These are phyloP conservation scores for Barnettozyma sucrosica DNA, from an alignment of 805 yeast genomes.

Conservation along the genomic window DNA sequence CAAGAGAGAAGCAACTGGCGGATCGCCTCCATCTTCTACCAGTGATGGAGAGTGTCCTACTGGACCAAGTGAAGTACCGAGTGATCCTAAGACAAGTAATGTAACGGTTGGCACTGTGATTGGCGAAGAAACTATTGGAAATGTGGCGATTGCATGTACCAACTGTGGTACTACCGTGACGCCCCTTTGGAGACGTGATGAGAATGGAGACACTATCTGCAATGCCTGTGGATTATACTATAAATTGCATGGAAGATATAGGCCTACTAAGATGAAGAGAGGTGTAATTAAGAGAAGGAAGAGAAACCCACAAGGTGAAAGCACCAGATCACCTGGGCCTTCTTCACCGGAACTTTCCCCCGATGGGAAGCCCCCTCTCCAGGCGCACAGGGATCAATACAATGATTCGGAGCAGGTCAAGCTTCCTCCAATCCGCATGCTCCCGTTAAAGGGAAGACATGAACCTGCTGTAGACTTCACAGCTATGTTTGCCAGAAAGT, in stretches of 20 bases:
- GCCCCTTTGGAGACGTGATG: slow-evolving; percentile 84
- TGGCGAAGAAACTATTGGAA: slow-evolving; percentile 29
- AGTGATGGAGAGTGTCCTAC: not conserved
- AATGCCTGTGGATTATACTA: slow-evolving; percentile 84
- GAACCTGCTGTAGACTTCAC: slow-evolving; percentile 38
- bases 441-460: slow-evolving; percentile 14
- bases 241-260: slow-evolving; percentile 65
- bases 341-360: slow-evolving; percentile 7
- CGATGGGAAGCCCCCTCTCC: not conserved
- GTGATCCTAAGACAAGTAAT: not conserved
- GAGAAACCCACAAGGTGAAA: slow-evolving; percentile 29
- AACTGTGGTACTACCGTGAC: slow-evolving; percentile 84
- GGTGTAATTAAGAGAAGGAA: slow-evolving; percentile 70
- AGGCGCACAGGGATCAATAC: not conserved
- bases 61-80: not conserved
- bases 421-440: slow-evolving; percentile 23
- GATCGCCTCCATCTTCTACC: not conserved
- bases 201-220: slow-evolving; percentile 75
- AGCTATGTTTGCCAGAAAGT: slow-evolving; percentile 27
- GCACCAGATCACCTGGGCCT: slow-evolving; percentile 4
- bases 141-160: slow-evolving; percentile 68
- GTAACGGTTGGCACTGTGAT: slow-evolving; percentile 14
- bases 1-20: slow-evolving; percentile 4
- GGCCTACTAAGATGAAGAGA: slow-evolving; percentile 73
- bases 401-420: slow-evolving; percentile 11